A percentile compares a stretch with the other conserved stretches of the same genome.
These are phyloP conservation scores for Polychytrium aggregatum DNA, from an alignment of 192 early-diverging fungal genomes.

Conservation along the genomic window DNA sequence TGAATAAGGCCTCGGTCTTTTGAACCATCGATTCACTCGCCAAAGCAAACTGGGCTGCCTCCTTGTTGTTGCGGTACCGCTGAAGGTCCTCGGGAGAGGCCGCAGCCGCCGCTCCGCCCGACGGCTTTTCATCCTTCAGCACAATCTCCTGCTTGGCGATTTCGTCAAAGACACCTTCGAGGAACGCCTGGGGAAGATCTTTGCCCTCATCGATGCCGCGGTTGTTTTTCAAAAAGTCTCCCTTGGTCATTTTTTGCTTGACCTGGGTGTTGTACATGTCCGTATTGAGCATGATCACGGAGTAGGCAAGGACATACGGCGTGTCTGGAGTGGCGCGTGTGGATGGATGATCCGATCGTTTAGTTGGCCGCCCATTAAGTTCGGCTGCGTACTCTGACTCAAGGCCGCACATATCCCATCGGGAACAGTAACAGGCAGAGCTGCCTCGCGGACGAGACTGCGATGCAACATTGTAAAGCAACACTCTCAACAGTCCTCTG, in stretches of 20 bases:
- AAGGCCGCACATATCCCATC: too few species aligned
- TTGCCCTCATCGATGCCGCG: constrained; percentile 81
- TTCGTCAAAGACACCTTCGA: constrained; percentile 71
- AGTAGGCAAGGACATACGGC: constrained; percentile 86
- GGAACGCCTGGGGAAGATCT: constrained; percentile 58
- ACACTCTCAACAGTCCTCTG: too few species aligned
- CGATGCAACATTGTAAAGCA: too few species aligned
- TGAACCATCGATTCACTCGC: constrained; percentile 32
- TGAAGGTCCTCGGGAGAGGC: too few species aligned
- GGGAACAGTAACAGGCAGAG: too few species aligned
- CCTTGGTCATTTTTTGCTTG: constrained; percentile 72
- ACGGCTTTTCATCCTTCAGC: constrained; percentile 76
- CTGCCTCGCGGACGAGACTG: too few species aligned
- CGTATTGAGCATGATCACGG: constrained; percentile 88
- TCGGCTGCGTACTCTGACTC: too few species aligned
- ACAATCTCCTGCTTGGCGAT: constrained; percentile 81
- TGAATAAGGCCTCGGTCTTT: constrained; percentile 37
- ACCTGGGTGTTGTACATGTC: constrained; percentile 84
- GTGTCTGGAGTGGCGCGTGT: too few species aligned
- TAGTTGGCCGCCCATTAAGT: too few species aligned
- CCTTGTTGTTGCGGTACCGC: constrained; percentile 11
- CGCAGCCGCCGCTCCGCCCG: constrained; percentile 12
- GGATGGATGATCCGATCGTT: too few species aligned
- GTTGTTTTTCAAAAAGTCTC: constrained; percentile 84
- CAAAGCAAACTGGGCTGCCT: constrained; percentile 26